A percentile compares a stretch with the other conserved stretches of the same genome.
Evolutionary conservation across 331 rosid genomes (phyloP).

Genomic region (Prunus yedoensis): DNA sequence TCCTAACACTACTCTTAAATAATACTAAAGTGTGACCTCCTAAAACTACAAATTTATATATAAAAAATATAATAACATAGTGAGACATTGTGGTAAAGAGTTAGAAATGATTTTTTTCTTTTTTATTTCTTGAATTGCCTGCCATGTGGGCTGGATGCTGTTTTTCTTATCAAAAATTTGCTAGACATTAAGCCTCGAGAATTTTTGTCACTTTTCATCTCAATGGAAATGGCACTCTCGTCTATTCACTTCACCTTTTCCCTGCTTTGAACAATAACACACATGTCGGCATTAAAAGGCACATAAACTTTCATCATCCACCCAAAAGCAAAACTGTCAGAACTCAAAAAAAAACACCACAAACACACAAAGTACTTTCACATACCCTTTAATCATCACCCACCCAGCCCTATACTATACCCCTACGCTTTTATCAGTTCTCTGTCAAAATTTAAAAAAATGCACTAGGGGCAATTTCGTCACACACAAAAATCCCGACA

Average conservation of each 20-base stretch:
- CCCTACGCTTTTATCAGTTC: not conserved
- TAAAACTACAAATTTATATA: too few relatives aligned
- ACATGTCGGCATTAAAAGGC: slow-evolving; percentile 52
- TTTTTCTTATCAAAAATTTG: too few relatives aligned
- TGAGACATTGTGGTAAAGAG: too few relatives aligned
- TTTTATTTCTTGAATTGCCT: not conserved
- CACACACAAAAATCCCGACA: not conserved
- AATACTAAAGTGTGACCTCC: too few relatives aligned
- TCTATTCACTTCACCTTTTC: slow-evolving; percentile 25
- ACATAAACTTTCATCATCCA: slow-evolving; percentile 50
- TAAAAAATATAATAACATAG: too few relatives aligned
- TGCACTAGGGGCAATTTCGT: slow-evolving; percentile 24
- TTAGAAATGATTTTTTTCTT: too few relatives aligned
- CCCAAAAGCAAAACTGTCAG: slow-evolving; percentile 53
- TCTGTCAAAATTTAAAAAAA: not conserved
- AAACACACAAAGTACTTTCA: slow-evolving; percentile 36
- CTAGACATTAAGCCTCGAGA: slow-evolving; percentile 18
- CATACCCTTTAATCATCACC: slow-evolving; percentile 42
- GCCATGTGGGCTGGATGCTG: too few relatives aligned
- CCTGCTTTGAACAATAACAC: slow-evolving; percentile 32
- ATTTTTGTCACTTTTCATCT: slow-evolving; percentile 28
- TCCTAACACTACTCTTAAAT: too few relatives aligned
- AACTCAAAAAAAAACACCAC: slow-evolving; percentile 30
- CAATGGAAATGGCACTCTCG: slow-evolving; percentile 26
- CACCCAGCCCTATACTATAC: not conserved